Conservation (phyloP, 805 yeast species). For the Candida tibetensis region DNA sequence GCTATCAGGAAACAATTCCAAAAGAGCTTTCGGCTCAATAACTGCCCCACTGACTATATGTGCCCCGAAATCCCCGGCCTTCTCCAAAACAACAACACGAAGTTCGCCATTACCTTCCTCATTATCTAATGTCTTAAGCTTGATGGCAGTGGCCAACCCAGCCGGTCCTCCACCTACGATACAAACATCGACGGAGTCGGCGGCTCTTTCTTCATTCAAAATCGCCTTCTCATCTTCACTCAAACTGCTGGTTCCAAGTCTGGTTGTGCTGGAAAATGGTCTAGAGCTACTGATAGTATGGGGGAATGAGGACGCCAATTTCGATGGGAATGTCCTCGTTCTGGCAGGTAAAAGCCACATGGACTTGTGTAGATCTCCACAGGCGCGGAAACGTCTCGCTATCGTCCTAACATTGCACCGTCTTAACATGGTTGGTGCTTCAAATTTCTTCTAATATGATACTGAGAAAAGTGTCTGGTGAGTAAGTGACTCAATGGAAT, state of each 20-base stretch:
- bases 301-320: no score
- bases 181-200: conserved; percentile 87
- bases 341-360: no score
- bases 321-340: no score
- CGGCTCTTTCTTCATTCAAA: conserved; percentile 61
- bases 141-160: conserved; percentile 91
- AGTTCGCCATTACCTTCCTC: conserved; percentile 62
- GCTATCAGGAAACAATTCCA: conserved; percentile 76
- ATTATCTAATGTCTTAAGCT: conserved; percentile 77
- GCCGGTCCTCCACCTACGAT: conserved; percentile 99
- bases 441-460: no score
- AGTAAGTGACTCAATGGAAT: background rate
- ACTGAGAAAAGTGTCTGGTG: no score
- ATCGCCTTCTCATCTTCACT: conserved; percentile 2
- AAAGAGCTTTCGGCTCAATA: conserved; percentile 82
- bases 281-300: no score
- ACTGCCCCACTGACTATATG: conserved; percentile 95
- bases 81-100: conserved; percentile 86
- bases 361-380: no score
- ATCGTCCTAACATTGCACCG: background rate
- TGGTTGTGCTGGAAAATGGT: no score
- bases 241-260: background rate
- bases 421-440: background rate
- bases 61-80: conserved; percentile 89
- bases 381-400: background rate